Percentiles rank a stretch among this genome's conserved stretches.
Evolutionary conservation across 2,329 filamentous ascomycete species (phyloP).

Genomic region (Paraconiothyrium sp.): DNA sequence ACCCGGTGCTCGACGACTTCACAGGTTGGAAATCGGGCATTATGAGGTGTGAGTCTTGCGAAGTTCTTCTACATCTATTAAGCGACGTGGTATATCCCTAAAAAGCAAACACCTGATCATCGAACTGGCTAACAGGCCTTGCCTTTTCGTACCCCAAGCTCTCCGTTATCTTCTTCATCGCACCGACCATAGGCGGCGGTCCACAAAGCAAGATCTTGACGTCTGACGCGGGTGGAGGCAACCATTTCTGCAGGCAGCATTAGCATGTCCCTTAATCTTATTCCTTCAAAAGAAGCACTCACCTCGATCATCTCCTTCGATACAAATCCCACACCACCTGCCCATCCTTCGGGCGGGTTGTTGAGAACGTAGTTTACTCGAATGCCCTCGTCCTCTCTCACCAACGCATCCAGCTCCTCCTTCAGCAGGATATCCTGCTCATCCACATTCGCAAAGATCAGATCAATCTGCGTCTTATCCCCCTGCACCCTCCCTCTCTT

Average conservation of each 20-base stretch:
- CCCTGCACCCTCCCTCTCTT: conserved; percentile 77
- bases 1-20: no score
- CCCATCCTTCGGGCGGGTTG: conserved; percentile 92
- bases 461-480: conserved; percentile 87
- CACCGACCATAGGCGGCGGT: conserved; percentile 94
- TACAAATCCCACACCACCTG: conserved; percentile 91
- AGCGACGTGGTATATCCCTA: conserved; percentile 52
- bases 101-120: conserved; percentile 98
- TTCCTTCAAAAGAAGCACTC: background rate
- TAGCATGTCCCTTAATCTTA: conserved; percentile 64
- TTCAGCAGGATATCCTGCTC: conserved; percentile 90
- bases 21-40: no score
- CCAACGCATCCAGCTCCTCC: conserved; percentile 86
- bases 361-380: conserved; percentile 95
- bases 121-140: conserved; percentile 93
- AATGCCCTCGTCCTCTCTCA: conserved; percentile 80
- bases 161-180: conserved; percentile 95
- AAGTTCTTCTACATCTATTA: no score
- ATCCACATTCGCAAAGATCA: conserved; percentile 98
- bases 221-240: conserved; percentile 84
- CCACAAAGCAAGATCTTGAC: conserved; percentile 95
- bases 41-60: no score
- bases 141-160: conserved; percentile 91
- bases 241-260: conserved; percentile 43
- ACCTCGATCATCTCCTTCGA: conserved; percentile 86